Conservation (phyloP, 1,139 yeast species). For the Blastobotrys capitulatus region DNA sequence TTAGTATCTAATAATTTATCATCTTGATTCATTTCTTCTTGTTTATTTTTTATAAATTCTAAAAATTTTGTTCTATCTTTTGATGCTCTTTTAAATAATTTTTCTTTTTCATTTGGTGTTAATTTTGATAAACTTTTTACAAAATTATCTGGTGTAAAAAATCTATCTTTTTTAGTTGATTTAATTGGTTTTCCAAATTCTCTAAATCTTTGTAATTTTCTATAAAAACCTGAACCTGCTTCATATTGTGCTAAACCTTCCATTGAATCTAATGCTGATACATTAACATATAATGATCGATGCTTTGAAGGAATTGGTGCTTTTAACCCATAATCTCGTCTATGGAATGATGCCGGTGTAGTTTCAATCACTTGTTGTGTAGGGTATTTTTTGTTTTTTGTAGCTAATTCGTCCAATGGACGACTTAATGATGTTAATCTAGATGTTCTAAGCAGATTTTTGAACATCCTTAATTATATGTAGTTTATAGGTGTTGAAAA, state of each 20-base stretch:
- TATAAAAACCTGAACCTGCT: slow-evolving; percentile 42
- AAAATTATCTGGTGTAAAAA: neutral
- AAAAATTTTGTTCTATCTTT: slow-evolving; percentile 14
- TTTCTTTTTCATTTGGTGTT: slow-evolving; percentile 15
- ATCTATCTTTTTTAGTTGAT: slow-evolving; percentile 1
- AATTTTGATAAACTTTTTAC: slow-evolving; percentile 25
- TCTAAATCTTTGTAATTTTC: slow-evolving; percentile 47
- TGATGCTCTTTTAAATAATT: slow-evolving; percentile 17
- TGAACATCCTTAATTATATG: slow-evolving; percentile 11
- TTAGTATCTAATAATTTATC: neutral
- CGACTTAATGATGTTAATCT: slow-evolving; percentile 23
- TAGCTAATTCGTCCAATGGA: slow-evolving; percentile 17
- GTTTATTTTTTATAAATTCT: slow-evolving; percentile 7
- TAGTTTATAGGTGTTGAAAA: neutral
- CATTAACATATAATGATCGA: slow-evolving; percentile 44
- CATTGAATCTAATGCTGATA: slow-evolving; percentile 47
- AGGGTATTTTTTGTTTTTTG: slow-evolving; percentile 34
- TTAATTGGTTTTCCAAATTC: slow-evolving; percentile 38
- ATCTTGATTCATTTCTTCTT: neutral
- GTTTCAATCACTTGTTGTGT: slow-evolving; percentile 56
- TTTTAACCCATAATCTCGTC: slow-evolving; percentile 64
- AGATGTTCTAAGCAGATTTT: slow-evolving; percentile 28
- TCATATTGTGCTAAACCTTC: slow-evolving; percentile 51
- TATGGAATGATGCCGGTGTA: slow-evolving; percentile 47
- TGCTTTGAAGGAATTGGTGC: slow-evolving; percentile 48